A percentile compares a stretch with the other conserved stretches of the same genome.
Evolutionary conservation across 169 alveolate species (phyloP).

Genomic region (Theileria annulata): DNA sequence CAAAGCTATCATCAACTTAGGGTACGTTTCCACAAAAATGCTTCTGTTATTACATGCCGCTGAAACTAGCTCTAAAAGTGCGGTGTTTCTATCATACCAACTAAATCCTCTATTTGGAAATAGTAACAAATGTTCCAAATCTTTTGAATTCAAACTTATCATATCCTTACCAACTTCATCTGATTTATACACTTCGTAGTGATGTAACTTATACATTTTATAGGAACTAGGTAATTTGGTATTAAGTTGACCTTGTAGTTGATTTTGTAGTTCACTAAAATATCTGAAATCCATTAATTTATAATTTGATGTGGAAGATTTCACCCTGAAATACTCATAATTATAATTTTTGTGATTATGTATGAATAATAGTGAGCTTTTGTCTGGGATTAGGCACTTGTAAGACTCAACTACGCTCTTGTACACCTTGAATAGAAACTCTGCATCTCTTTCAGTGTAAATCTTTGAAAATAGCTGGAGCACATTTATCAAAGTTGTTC

Average conservation of each 20-base stretch:
- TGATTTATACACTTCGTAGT: neutral
- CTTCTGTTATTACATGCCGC: constrained; percentile 36
- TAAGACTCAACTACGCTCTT: constrained; percentile 48
- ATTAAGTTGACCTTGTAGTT: neutral
- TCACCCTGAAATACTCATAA: neutral
- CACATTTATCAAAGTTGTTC: constrained; percentile 40
- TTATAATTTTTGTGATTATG: neutral
- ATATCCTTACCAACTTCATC: constrained; percentile 2
- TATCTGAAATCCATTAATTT: constrained; percentile 8
- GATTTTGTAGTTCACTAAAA: neutral
- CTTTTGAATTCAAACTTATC: constrained; percentile 14
- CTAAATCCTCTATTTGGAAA: constrained; percentile 51
- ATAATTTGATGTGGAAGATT: neutral
- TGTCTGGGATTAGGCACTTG: constrained; percentile 48
- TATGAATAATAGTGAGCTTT: neutral
- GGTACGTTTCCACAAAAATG: constrained; percentile 53
- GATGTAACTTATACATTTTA: neutral
- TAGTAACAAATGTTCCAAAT: constrained; percentile 21
- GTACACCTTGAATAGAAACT: constrained; percentile 31
- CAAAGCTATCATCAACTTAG: constrained; percentile 24
- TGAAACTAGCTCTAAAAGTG: constrained; percentile 54
- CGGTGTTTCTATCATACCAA: constrained; percentile 66
- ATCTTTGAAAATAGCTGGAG: constrained; percentile 27
- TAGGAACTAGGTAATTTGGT: neutral
- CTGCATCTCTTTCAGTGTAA: neutral